Base-by-base conservation (phyloP, 345 rosid genomes). In the Erodium maritimum region DNA sequence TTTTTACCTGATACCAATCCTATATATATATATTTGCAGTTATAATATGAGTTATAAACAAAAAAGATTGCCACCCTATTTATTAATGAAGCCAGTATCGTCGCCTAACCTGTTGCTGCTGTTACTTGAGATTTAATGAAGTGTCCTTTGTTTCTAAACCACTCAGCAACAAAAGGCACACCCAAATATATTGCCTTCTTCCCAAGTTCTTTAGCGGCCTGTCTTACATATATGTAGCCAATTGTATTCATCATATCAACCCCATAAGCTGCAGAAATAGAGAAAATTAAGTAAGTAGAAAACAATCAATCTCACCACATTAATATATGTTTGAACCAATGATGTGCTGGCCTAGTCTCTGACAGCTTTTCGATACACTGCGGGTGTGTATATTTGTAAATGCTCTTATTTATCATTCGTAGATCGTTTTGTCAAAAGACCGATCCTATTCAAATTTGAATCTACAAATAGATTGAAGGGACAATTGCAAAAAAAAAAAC, bases 111-210 rank as follows among this genome's bases (percentile, higher is more conserved):
- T 75, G 96, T 89, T 46, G 96, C 94, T 53, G 99, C 99, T 58
- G 96, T 93, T 53, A 93, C 95, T 83, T 87, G 96, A 67, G 99
- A 93, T 77, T 93, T 93, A 64, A 88, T 84, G 64, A 71, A 80
- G 60, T 91, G 98, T 48, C 96, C 98, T 73, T 91, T 88, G 75
- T 84, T 86, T 76, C 98, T 86, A 72, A 91, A 88, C 98, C 98
- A 91, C 74, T 91, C 98, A 14, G 98, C 98, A 58, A 91, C 52
- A 19, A 93, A 93, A 18, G 99, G 99, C 65, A 88, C 82, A 60
- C 96, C 96, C 42, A 91, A 75, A 68, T 80, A 82, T 21, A 77
- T 82, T 1, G 86, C 90, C 71, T 91, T 88, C 73, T 88, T 91
- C 53, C 99, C 96, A 42, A 93, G 96, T 76, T 93, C 99, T 77